Evolutionary conservation across 2,329 filamentous ascomycete species (phyloP), one percentile per base, ranked within the genome.

Genomic region (Pyrenophora teres): DNA sequence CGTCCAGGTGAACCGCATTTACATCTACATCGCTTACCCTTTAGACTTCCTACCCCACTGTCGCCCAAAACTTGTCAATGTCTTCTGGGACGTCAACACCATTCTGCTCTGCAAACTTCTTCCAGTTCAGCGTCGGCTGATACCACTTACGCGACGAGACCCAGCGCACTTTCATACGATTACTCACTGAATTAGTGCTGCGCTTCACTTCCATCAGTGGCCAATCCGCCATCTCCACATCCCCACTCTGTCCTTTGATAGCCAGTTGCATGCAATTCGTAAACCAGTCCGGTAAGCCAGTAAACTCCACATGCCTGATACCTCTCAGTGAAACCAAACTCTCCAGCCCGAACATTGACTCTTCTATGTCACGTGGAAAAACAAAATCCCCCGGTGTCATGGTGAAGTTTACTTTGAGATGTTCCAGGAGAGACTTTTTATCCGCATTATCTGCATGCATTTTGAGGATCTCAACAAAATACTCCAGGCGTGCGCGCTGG

Each of bases 101-200:
- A 27, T 67, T 68, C 2, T 60, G 46, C 43, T 57, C 41, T 1
- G 66, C 65, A 56, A 61, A 68, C 49, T 58, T 58, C 31, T 52
- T 52, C 63, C 65, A 69, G 40, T 69, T 50, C 7, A 63, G 42
- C 35, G 23, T 51, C 8, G 62, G 61, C 31, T 64, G 52, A 44
- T 61, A 53, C 63, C 61, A 67, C 40, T 51, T 54, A 39, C 53
- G 56, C 12, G 50, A 43, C 8, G 52, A 46, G 5, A 54, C 42
- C 45, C 19, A 21, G 19, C 5, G 19, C 19, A 21, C 19, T 21
- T 21, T 21, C 19, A 21, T 21, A 21, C 19, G 19, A 21, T 21
- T 21, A 5, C 5, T 21, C 19, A 21, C 3, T 21, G 5, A 21
- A 21, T 21, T 3, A 21, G 10, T 19, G 16, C 35, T 39, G 18